Percentiles rank a stretch among this genome's conserved stretches.
Conservation (phyloP, 2,329 filamentous ascomycete genomes). For the Clonostachys rosea region DNA sequence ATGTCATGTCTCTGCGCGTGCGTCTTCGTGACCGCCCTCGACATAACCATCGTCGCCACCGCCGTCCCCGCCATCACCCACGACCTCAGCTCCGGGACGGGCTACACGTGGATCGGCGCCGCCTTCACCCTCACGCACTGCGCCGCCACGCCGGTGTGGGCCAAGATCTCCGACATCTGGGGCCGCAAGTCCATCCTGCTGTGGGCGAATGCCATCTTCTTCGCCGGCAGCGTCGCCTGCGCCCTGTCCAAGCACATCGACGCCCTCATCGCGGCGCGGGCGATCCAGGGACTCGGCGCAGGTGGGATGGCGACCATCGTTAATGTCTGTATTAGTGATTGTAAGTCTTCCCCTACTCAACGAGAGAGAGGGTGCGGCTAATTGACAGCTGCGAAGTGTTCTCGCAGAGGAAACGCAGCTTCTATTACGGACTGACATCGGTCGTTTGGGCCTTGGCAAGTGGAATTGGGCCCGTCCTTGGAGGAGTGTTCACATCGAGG, state of each 20-base stretch:
- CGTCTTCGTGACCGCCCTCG: constrained; percentile 40
- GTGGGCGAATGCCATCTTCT: constrained; percentile 41
- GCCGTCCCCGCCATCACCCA: constrained; percentile 55
- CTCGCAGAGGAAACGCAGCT: constrained; percentile 25
- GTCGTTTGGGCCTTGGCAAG: constrained; percentile 64
- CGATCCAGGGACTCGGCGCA: constrained; percentile 46
- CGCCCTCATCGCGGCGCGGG: constrained; percentile 36
- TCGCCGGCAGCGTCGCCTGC: constrained; percentile 43
- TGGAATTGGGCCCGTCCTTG: constrained; percentile 58
- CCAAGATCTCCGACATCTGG: constrained; percentile 54
- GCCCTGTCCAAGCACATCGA: constrained; percentile 15
- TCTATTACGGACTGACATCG: constrained; percentile 60
- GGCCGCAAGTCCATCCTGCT: constrained; percentile 50
- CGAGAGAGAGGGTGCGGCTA: too few relatives aligned
- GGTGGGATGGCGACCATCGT: constrained; percentile 47
- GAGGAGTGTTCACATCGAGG: constrained; percentile 60
- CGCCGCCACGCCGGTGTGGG: constrained; percentile 67
- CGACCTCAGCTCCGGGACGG: constrained; percentile 56
- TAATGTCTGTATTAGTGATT: constrained; percentile 41
- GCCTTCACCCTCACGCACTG: constrained; percentile 69
- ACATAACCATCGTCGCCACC: constrained; percentile 55
- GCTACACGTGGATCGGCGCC: constrained; percentile 75
- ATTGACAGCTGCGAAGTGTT: constrained; percentile 34
- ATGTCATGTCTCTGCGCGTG: constrained; percentile 30
- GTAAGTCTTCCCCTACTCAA: neutral